Conservation (phyloP, 2,329 filamentous ascomycete genomes). For the Ophiosphaerella korrae region DNA sequence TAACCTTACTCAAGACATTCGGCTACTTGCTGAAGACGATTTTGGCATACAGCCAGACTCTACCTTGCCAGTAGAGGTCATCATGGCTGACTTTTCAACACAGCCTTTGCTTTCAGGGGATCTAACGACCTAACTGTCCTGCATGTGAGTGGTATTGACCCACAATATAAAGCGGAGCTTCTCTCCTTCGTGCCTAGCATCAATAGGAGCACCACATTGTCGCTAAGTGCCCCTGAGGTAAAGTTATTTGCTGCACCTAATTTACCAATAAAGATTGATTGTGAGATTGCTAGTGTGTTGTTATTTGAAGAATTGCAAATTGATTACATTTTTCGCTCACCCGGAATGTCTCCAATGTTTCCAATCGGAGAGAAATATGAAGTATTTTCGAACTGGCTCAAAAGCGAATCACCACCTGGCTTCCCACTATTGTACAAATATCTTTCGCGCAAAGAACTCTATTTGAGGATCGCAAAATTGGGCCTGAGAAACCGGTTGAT, state of each 20-base stretch:
- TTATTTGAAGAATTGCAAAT: too few species aligned
- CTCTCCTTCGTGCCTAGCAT: background rate
- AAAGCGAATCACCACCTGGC: too few species aligned
- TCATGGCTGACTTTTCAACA: background rate
- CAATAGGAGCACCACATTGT: background rate
- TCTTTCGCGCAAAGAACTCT: too few species aligned
- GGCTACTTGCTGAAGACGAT: background rate
- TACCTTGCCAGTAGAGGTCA: background rate
- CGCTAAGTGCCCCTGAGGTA: background rate
- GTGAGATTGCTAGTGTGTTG: too few species aligned
- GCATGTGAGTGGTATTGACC: background rate
- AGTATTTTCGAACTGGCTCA: too few species aligned
- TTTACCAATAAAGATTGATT: background rate
- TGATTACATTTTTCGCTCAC: too few species aligned
- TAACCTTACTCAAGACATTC: too few species aligned
- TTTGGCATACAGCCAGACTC: background rate
- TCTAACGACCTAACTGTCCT: background rate
- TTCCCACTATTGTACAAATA: too few species aligned
- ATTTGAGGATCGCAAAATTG: too few species aligned
- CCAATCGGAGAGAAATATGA: too few species aligned
- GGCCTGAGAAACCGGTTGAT: too few species aligned
- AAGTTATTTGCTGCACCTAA: background rate
- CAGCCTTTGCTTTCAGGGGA: background rate
- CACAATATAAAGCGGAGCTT: background rate
- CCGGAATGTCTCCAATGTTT: too few species aligned